Evolutionary conservation across 2,329 filamentous ascomycete genomes (phyloP).

Genomic region (Pyricularia sp.): DNA sequence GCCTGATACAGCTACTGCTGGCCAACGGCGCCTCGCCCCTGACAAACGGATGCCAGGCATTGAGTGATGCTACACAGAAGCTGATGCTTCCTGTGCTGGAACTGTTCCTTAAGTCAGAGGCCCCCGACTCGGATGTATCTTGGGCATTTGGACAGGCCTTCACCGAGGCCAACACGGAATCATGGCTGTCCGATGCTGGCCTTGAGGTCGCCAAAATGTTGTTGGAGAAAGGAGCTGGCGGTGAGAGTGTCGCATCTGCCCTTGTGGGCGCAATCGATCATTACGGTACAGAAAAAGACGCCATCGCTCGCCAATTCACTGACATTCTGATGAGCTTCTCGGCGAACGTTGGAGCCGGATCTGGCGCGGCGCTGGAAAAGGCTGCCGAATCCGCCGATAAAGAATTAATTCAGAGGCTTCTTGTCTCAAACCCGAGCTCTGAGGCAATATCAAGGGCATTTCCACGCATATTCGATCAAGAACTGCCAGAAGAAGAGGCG

Average conservation of each 20-base stretch:
- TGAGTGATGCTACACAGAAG: conserved; percentile 37
- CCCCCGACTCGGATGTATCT: conserved; percentile 32
- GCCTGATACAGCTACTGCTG: conserved; percentile 37
- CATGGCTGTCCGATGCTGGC: conserved; percentile 38
- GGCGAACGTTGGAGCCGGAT: conserved; percentile 37
- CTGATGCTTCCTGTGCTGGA: conserved; percentile 27
- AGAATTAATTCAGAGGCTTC: conserved; percentile 38
- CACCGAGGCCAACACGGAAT: conserved; percentile 24
- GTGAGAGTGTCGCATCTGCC: conserved; percentile 33
- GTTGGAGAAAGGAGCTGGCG: conserved; percentile 37
- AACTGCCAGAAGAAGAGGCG: conserved; percentile 37
- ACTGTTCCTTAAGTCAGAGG: conserved; percentile 30
- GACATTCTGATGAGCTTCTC: conserved; percentile 28
- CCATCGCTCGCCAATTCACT: conserved; percentile 35
- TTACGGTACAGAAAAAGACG: conserved; percentile 25
- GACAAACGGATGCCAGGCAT: conserved; percentile 37
- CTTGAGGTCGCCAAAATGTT: conserved; percentile 36
- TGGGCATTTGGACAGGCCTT: conserved; percentile 36
- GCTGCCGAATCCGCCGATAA: conserved; percentile 43
- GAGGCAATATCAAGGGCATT: conserved; percentile 43
- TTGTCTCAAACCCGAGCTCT: conserved; percentile 38
- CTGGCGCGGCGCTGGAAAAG: conserved; percentile 43
- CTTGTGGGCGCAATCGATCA: conserved; percentile 36
- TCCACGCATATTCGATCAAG: conserved; percentile 44
- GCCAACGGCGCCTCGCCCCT: conserved; percentile 41